Base-by-base conservation (phyloP, 1,284 basidiomycete species). In the Cerioporus squamosus region DNA sequence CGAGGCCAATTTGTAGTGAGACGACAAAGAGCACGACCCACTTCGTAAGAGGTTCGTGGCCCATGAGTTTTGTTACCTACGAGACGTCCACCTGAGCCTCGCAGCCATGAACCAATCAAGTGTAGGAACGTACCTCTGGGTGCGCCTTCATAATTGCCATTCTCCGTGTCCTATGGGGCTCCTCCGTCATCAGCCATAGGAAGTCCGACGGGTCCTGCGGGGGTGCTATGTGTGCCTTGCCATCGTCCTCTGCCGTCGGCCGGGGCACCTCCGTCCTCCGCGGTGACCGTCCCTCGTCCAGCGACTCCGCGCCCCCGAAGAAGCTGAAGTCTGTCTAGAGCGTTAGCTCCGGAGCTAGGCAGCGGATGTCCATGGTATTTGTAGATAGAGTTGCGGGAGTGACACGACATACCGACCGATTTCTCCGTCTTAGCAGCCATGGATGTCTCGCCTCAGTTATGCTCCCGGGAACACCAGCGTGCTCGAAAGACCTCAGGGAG, bases 101-200 rank as follows among this genome's bases (percentile, higher is more conserved):
- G 18, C 14, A 31, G 10, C n/a, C 38, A 22, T 47, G 23, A 8
- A 20, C 14, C 17, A 15, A 20, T n/a, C 51, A n/a, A 43, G 23
- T 36, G 9, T 10, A 29, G 44, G 12, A 17, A 72, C 79, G 52
- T 64, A 95, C 93, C 81, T 98, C 91, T 0, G 97, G 97, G 71
- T 99, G 95, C 0, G 91, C 90, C 71, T 96, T 95, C 77, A 99
- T 84, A 60, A 99, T 98, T 9, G 88, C 93, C 77, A 87, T 88
- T 48, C 97, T 80, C 46, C 97, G 80, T 20, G 89, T 87, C 31
- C 95, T 85, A 74, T 99, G 97, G 5, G 97, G 97, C 73, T 99
- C 97, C 75, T 99, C 97, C 1, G 94, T 98, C 85, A 97, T 92
- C 55, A 97, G 76, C 97, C 97, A 99, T 29, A 98, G 79, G 68